Evolutionary conservation across 345 rosid genomes (phyloP).

Genomic region (Garcia nutans): DNA sequence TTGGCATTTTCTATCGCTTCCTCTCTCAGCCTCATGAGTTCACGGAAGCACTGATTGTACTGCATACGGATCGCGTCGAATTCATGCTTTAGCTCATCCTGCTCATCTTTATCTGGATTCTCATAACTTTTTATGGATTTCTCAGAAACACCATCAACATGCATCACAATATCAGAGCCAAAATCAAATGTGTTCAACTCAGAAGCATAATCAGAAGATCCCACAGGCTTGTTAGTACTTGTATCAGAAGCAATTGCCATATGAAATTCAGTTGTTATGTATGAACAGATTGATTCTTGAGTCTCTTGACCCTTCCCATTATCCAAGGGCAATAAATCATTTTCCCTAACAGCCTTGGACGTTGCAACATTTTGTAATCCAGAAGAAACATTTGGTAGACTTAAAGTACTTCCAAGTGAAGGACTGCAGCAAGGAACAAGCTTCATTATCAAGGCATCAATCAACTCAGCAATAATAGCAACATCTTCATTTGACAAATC

Average conservation of each 20-base stretch:
- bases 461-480: conserved; percentile 66
- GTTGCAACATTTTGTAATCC: conserved; percentile 10
- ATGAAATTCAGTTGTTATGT: conserved; percentile 48
- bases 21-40: conserved; percentile 61
- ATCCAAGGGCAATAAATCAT: conserved; percentile 20
- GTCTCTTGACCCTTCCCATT: conserved; percentile 20
- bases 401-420: conserved; percentile 42
- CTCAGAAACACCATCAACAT: conserved; percentile 20
- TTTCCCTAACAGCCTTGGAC: conserved; percentile 25
- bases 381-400: conserved; percentile 28
- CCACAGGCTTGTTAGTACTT: conserved; percentile 24
- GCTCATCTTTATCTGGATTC: conserved; percentile 36
- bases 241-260: conserved; percentile 26
- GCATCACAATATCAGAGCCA: conserved; percentile 14
- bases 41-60: conserved; percentile 53
- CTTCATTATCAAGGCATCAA: conserved; percentile 57
- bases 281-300: conserved; percentile 46
- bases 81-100: conserved; percentile 51
- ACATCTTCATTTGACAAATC: conserved; percentile 61
- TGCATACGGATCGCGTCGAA: conserved; percentile 51
- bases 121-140: conserved; percentile 32
- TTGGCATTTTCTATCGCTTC: conserved; percentile 61
- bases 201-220: conserved; percentile 28
- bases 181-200: conserved; percentile 20
- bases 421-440: conserved; percentile 42